These are phyloP conservation scores for Cicer arietinum DNA, from an alignment of 306 rosid species.

Conservation along the genomic window DNA sequence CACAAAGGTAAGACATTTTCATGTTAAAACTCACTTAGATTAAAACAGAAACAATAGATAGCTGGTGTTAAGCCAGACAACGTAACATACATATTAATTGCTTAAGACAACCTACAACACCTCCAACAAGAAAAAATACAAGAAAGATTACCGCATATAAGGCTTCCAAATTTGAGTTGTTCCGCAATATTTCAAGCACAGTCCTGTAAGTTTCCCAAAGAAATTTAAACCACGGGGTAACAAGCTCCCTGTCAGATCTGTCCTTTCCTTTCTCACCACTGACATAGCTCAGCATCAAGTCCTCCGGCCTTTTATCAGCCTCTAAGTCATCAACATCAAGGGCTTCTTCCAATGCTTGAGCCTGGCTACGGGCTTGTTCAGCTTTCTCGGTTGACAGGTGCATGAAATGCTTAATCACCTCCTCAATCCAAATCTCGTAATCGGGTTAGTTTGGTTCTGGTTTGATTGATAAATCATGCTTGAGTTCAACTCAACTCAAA, in stretches of 20 bases:
- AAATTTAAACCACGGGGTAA: constrained; percentile 98
- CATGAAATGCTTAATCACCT: constrained; percentile 97
- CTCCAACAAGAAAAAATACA: background rate
- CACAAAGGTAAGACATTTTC: background rate
- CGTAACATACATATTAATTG: background rate
- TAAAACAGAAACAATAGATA: background rate
- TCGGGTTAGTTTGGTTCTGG: too few relatives aligned
- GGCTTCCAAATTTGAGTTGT: constrained; percentile 94
- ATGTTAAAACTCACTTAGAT: background rate
- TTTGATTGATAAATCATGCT: too few relatives aligned
- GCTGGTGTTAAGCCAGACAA: background rate
- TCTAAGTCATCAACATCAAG: constrained; percentile 96
- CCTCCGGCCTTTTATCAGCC: constrained; percentile 98
- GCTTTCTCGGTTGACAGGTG: constrained; percentile 97
- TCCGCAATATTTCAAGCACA: constrained; percentile 91
- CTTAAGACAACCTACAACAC: background rate
- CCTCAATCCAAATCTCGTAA: constrained; percentile 38
- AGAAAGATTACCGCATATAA: constrained; percentile 77
- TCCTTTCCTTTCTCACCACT: constrained; percentile 98
- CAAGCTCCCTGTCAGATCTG: constrained; percentile 91
- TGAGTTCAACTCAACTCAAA: too few relatives aligned
- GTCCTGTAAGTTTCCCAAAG: constrained; percentile 98
- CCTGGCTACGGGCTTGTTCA: constrained; percentile 96
- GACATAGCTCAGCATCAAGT: constrained; percentile 90
- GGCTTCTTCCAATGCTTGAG: constrained; percentile 92